A percentile compares a stretch with the other conserved stretches of the same genome.
Evolutionary conservation across 2,329 filamentous ascomycete genomes (phyloP).

Genomic region (Nothophoma quercina): DNA sequence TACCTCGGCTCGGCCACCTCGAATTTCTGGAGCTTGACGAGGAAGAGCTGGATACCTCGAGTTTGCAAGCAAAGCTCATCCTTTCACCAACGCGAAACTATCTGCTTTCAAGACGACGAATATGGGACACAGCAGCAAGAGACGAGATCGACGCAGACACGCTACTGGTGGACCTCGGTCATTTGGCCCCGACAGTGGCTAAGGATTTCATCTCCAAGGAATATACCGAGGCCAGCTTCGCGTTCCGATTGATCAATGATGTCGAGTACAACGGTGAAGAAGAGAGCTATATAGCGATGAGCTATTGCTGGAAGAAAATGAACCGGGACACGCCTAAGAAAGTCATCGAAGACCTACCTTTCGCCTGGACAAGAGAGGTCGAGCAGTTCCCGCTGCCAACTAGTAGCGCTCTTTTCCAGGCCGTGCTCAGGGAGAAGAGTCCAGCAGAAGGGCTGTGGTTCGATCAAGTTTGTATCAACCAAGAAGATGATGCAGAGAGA

Average conservation of each 20-base stretch:
- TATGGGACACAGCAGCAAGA: conserved; percentile 6
- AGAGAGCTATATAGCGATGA: conserved; percentile 53
- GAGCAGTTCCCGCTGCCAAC: conserved; percentile 51
- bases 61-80: conserved; percentile 36
- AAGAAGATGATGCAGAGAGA: conserved; percentile 51
- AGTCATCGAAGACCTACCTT: conserved; percentile 40
- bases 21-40: conserved; percentile 41
- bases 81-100: conserved; percentile 24
- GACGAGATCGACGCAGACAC: conserved; percentile 29
- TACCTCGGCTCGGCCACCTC: conserved; percentile 34
- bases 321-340: conserved; percentile 35
- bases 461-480: conserved; percentile 56
- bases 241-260: conserved; percentile 51
- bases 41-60: conserved; percentile 40
- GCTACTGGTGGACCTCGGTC: conserved; percentile 37
- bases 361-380: conserved; percentile 44
- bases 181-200: conserved; percentile 39
- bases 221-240: conserved; percentile 26
- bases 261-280: conserved; percentile 42
- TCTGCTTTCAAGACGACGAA: conserved; percentile 22
- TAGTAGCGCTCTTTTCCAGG: conserved; percentile 50
- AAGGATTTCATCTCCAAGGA: conserved; percentile 42
- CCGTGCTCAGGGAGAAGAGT: conserved; percentile 49
- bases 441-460: conserved; percentile 54
- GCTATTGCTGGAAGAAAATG: conserved; percentile 52